Conservation (phyloP, 2,329 filamentous ascomycete genomes). For the Setomelanomma holmii region DNA sequence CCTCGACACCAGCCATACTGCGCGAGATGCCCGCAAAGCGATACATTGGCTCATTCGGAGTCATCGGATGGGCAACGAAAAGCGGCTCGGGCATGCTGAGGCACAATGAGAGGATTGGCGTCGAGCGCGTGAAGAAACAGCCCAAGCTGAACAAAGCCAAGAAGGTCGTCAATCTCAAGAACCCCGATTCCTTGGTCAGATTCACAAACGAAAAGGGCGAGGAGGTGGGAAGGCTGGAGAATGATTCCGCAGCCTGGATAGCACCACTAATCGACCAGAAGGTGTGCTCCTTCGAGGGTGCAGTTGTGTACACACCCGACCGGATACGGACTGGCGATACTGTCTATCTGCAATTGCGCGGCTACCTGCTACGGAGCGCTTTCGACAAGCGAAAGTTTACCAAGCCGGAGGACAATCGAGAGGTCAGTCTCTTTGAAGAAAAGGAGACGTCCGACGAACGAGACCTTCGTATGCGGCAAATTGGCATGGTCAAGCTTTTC, state of each 20-base stretch:
- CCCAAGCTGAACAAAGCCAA: conserved; percentile 52
- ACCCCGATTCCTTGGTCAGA: conserved; percentile 85
- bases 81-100: conserved; percentile 78
- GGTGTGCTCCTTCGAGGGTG: conserved; percentile 84
- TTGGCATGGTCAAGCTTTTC: conserved; percentile 86
- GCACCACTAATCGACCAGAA: conserved; percentile 90
- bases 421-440: conserved; percentile 78
- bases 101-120: conserved; percentile 82
- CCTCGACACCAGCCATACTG: conserved; percentile 27
- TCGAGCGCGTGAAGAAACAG: conserved; percentile 83
- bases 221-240: conserved; percentile 86
- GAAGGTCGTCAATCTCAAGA: conserved; percentile 64
- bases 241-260: conserved; percentile 89
- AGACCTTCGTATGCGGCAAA: conserved; percentile 80
- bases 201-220: conserved; percentile 82
- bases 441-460: conserved; percentile 87
- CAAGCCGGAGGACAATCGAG: conserved; percentile 72
- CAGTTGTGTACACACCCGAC: conserved; percentile 89
- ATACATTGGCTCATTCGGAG: conserved; percentile 92
- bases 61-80: conserved; percentile 87
- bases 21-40: conserved; percentile 63
- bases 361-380: conserved; percentile 74
- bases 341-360: conserved; percentile 86
- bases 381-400: conserved; percentile 72
- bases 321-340: conserved; percentile 88